Conservation (phyloP, 768 basidiomycete genomes). For the Leccinum pellstonianum region DNA sequence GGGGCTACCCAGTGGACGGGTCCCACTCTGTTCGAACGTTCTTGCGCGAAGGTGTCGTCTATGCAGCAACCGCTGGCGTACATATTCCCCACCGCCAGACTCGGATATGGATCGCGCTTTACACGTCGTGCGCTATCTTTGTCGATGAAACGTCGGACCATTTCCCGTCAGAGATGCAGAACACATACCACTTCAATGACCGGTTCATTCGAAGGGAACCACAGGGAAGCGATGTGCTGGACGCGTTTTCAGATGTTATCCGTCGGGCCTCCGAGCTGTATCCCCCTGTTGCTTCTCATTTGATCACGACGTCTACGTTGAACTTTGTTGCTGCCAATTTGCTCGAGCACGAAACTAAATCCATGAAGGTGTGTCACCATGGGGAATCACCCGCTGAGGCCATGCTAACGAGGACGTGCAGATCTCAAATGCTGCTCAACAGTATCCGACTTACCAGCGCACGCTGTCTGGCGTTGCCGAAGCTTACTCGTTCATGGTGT, state of each 20-base stretch:
- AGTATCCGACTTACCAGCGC: no score
- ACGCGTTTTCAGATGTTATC: background rate
- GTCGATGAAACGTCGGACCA: background rate
- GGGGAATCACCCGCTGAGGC: no score
- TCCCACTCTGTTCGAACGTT: background rate
- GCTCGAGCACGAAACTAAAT: background rate
- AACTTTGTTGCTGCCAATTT: background rate
- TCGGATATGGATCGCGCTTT: background rate
- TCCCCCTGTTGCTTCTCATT: background rate
- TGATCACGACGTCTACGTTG: background rate
- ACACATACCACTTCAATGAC: background rate
- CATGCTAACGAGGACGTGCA: no score
- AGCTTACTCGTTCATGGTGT: no score
- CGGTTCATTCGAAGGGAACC: background rate
- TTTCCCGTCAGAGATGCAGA: background rate
- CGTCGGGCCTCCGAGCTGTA: background rate
- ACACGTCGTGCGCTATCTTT: background rate
- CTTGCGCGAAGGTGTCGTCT: background rate
- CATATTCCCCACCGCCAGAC: background rate
- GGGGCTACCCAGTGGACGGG: background rate
- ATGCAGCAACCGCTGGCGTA: background rate
- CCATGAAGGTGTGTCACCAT: background rate
- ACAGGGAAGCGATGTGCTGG: background rate
- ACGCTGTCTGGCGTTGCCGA: no score
- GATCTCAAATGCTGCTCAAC: no score